Conservation (phyloP, 1,284 basidiomycete genomes). For the Chondrostereum purpureum region DNA sequence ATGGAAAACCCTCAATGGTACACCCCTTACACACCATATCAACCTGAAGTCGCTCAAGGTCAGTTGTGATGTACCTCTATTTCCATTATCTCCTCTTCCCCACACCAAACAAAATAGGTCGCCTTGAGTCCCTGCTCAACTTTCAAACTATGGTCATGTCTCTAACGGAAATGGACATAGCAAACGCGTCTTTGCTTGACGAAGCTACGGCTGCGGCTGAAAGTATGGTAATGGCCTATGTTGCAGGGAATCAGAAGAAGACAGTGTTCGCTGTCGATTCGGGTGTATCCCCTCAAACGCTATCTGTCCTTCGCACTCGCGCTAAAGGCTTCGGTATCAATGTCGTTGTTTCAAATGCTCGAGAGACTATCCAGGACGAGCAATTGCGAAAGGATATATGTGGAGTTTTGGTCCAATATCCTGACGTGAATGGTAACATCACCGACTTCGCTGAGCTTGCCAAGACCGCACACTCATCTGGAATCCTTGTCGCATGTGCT, state of each 20-base stretch:
- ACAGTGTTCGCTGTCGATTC: constrained; percentile 81
- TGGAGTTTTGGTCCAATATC: constrained; percentile 89
- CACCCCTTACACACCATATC: constrained; percentile 93
- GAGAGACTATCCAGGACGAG: constrained; percentile 46
- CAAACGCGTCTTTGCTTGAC: constrained; percentile 89
- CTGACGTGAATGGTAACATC: constrained; percentile 85
- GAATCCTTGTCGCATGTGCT: constrained; percentile 80
- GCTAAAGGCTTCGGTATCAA: constrained; percentile 86
- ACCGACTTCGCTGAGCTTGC: constrained; percentile 72
- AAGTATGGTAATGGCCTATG: constrained; percentile 83
- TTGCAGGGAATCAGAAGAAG: constrained; percentile 64
- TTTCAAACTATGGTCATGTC: constrained; percentile 97
- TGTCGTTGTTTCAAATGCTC: constrained; percentile 62
- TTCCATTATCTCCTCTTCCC: constrained; percentile 14
- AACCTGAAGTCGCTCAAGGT: constrained; percentile 93
- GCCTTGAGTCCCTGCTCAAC: constrained; percentile 94
- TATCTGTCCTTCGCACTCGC: constrained; percentile 81
- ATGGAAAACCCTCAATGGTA: constrained; percentile 99
- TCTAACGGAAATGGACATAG: constrained; percentile 90
- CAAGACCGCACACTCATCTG: constrained; percentile 64
- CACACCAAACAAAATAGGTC: too few relatives aligned
- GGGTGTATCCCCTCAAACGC: constrained; percentile 80
- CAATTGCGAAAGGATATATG: constrained; percentile 62
- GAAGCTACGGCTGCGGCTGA: constrained; percentile 93
- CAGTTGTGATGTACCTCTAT: constrained; percentile 14